Evolutionary conservation across 78 protist genomes (phyloP).

Genomic region (Dictyostelium intermedium): DNA sequence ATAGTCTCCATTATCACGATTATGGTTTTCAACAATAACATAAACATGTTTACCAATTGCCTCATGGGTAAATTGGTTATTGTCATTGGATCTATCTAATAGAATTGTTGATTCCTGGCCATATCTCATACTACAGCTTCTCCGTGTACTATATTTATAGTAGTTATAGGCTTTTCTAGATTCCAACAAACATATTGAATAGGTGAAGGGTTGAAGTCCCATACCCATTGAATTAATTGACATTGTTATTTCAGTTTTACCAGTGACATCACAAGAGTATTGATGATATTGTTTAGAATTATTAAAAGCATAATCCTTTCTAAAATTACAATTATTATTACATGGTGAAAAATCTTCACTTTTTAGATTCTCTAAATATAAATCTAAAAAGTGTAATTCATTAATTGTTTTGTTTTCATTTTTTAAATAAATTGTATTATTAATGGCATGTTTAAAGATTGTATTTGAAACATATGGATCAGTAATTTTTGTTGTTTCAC

Average conservation of each 20-base stretch:
- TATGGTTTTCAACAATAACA: neutral
- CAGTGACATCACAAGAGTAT: neutral
- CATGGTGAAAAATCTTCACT: neutral
- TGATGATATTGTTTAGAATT: neutral
- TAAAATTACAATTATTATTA: neutral
- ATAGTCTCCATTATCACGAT: neutral
- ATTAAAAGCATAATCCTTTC: neutral
- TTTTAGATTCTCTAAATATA: neutral
- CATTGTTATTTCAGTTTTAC: neutral
- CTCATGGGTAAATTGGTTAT: too few relatives aligned
- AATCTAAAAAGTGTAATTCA: neutral
- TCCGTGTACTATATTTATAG: neutral
- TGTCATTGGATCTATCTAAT: neutral
- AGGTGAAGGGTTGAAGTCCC: neutral
- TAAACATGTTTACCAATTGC: neutral
- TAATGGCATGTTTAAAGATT: neutral
- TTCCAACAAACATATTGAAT: neutral
- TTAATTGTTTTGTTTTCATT: neutral
- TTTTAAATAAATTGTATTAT: neutral
- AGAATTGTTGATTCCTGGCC: neutral
- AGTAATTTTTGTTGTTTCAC: neutral
- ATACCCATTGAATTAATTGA: neutral
- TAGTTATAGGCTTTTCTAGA: neutral
- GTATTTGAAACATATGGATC: neutral
- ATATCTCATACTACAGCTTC: neutral